phyloP scores from a whole-genome alignment of 345 rosid species.

The Lumnitzera littorea region DNA sequence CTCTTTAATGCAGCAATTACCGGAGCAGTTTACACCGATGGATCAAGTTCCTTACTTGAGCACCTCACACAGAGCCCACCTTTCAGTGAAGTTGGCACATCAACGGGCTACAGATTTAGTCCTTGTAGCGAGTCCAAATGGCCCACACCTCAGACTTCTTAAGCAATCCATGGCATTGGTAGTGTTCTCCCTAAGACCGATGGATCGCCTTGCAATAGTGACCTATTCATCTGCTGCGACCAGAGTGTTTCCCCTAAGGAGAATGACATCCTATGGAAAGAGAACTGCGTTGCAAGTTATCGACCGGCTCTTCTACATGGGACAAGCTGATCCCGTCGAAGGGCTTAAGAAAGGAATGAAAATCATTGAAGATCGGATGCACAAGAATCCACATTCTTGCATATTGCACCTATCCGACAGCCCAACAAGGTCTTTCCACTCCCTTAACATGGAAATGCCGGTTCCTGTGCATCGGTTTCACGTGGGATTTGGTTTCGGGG shows the following conservation, averaged over 20 bases:
- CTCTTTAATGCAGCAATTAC: slow-evolving; percentile 24
- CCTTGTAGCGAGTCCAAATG: slow-evolving; percentile 68
- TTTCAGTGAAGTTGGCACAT: slow-evolving; percentile 52
- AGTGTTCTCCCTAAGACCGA: slow-evolving; percentile 61
- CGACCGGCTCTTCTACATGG: slow-evolving; percentile 74
- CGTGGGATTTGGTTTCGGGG: slow-evolving; percentile 65
- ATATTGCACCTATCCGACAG: slow-evolving; percentile 64
- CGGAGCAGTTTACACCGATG: slow-evolving; percentile 9
- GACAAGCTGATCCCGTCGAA: slow-evolving; percentile 68
- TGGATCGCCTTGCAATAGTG: slow-evolving; percentile 73
- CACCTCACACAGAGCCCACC: slow-evolving; percentile 36
- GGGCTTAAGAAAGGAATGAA: slow-evolving; percentile 74
- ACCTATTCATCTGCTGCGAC: slow-evolving; percentile 75
- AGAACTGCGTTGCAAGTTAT: slow-evolving; percentile 68
- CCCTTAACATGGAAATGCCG: slow-evolving; percentile 34
- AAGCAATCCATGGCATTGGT: slow-evolving; percentile 82
- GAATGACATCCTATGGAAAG: slow-evolving; percentile 81
- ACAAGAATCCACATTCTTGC: slow-evolving; percentile 57
- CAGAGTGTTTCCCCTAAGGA: slow-evolving; percentile 70
- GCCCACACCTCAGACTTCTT: slow-evolving; percentile 68
- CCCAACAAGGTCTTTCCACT: slow-evolving; percentile 48
- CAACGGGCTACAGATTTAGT: slow-evolving; percentile 62
- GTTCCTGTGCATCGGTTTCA: slow-evolving; percentile 65
- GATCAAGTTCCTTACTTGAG: slow-evolving; percentile 17
- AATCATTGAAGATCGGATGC: slow-evolving; percentile 68